phyloP scores from a whole-genome alignment of 2,329 filamentous ascomycete genomes.

The Aspergillus sp. region DNA sequence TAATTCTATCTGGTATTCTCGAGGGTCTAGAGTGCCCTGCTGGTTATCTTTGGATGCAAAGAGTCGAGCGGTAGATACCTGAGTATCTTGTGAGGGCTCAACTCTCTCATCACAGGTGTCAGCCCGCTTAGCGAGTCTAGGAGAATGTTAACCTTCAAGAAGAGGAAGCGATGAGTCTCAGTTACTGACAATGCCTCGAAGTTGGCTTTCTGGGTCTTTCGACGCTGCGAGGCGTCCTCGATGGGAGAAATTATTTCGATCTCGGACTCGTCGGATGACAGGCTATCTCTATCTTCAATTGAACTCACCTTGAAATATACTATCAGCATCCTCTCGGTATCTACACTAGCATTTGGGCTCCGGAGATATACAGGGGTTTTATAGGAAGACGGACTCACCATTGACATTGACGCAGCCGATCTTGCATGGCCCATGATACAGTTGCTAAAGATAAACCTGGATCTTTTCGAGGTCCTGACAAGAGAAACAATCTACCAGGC shows the following conservation, averaged over 20 bases:
- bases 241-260: conserved; percentile 21
- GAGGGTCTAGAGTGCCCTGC: conserved; percentile 70
- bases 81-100: conserved; percentile 41
- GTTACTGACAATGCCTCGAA: conserved; percentile 49
- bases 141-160: conserved; percentile 7
- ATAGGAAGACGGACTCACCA: background rate
- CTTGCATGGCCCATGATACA: background rate
- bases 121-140: conserved; percentile 44
- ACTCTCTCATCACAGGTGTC: conserved; percentile 40
- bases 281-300: conserved; percentile 8
- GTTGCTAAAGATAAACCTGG: background rate
- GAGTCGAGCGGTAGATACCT: conserved; percentile 55
- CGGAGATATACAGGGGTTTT: background rate
- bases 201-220: conserved; percentile 51
- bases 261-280: conserved; percentile 29
- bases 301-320: background rate
- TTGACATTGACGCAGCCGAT: background rate
- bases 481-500: background rate
- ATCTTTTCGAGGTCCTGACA: background rate
- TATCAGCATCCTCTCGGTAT: background rate
- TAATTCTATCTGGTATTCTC: conserved; percentile 89
- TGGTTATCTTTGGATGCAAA: conserved; percentile 53
- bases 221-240: conserved; percentile 43
- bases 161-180: background rate
- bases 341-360: background rate